Conservation (phyloP, 1,139 yeast species). For the Petasospora rhodanensis region DNA sequence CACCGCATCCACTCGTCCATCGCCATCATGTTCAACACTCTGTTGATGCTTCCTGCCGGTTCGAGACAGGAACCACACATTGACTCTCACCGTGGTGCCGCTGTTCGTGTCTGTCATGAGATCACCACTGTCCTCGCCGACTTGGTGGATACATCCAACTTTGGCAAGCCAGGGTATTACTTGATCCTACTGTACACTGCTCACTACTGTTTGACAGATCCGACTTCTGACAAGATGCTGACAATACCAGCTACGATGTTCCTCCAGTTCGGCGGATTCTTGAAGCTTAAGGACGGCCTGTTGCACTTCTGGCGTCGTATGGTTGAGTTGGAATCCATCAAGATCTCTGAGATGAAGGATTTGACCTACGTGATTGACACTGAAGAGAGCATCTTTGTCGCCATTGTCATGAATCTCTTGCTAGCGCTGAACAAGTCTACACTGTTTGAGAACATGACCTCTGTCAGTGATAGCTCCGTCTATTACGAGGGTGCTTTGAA, state of each 20-base stretch:
- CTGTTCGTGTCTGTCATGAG: constrained; percentile 38
- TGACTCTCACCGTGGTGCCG: constrained; percentile 16
- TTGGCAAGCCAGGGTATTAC: constrained; percentile 10
- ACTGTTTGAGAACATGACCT: constrained; percentile 25
- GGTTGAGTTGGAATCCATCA: constrained; percentile 24
- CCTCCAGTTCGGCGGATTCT: constrained; percentile 44
- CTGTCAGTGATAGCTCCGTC: constrained; percentile 16
- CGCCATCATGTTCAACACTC: constrained; percentile 29
- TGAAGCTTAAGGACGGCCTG: constrained; percentile 24
- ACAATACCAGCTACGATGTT: constrained; percentile 46
- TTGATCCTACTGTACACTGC: constrained; percentile 18
- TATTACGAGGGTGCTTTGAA: constrained; percentile 23
- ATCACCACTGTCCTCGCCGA: constrained; percentile 29
- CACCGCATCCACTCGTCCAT: constrained; percentile 49
- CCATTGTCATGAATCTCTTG: constrained; percentile 39
- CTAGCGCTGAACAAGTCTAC: constrained; percentile 39
- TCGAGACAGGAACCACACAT: constrained; percentile 23
- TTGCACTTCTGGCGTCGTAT: constrained; percentile 23
- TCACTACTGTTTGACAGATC: constrained; percentile 28
- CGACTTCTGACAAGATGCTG: constrained; percentile 27
- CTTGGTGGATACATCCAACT: constrained; percentile 13
- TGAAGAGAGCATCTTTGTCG: constrained; percentile 36
- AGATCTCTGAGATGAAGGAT: constrained; percentile 32
- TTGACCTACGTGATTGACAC: constrained; percentile 36
- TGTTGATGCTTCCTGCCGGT: constrained; percentile 17